Evolutionary conservation across 2,329 filamentous ascomycete genomes (phyloP).

Genomic region (Pseudocercospora ulei): DNA sequence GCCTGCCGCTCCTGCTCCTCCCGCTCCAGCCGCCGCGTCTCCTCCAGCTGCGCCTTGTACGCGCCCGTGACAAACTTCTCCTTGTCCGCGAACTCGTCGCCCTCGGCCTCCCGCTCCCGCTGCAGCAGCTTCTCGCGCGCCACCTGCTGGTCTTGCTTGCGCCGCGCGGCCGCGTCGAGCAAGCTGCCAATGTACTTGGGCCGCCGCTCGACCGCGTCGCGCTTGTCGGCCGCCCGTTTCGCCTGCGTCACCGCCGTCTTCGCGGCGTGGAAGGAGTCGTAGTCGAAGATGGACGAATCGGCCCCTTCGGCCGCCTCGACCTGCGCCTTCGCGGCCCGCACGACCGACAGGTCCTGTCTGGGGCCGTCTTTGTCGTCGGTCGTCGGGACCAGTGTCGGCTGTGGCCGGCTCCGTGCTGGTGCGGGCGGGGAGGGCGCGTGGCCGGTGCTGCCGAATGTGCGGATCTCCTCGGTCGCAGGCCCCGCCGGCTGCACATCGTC

Average conservation of each 20-base stretch:
- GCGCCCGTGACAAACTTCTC: conserved; percentile 79
- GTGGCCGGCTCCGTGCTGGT: conserved; percentile 28
- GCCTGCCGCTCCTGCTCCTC: conserved; percentile 60
- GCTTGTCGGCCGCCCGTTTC: conserved; percentile 46
- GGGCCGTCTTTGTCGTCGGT: conserved; percentile 37
- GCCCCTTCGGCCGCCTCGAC: conserved; percentile 55
- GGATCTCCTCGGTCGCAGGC: conserved; percentile 47
- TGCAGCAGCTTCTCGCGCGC: conserved; percentile 73
- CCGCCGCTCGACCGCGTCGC: conserved; percentile 50
- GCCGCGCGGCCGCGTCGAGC: conserved; percentile 60
- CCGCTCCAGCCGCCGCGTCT: conserved; percentile 58
- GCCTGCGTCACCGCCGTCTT: conserved; percentile 51
- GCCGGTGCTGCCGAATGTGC: conserved; percentile 49
- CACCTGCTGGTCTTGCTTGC: conserved; percentile 67
- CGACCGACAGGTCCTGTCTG: conserved; percentile 52
- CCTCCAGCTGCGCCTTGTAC: conserved; percentile 72
- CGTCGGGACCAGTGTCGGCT: conserved; percentile 38
- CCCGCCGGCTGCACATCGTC: conserved; percentile 20
- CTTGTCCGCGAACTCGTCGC: conserved; percentile 70
- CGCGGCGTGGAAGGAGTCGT: conserved; percentile 72
- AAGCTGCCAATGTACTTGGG: conserved; percentile 72
- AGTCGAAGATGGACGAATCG: conserved; percentile 73
- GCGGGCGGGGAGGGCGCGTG: conserved; percentile 25
- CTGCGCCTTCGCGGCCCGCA: conserved; percentile 49
- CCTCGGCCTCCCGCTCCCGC: conserved; percentile 66